Base-by-base conservation (phyloP, 768 basidiomycete species). In the Podaxis rugospora region DNA sequence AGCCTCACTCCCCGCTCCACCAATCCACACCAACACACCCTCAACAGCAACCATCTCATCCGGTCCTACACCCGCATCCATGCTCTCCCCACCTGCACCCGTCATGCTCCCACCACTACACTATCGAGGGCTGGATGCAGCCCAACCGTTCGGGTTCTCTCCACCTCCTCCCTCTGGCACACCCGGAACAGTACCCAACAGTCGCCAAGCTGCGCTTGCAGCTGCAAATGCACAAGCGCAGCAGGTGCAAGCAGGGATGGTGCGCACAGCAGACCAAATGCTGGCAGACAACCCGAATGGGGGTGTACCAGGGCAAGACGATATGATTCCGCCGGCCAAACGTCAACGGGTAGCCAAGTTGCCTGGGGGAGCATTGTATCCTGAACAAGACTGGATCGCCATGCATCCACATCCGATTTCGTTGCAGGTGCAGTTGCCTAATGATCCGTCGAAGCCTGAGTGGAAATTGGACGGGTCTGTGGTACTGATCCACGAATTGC, bases 361-460 rank as follows among this genome's bases (percentile, higher is more conserved):
- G 39, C 90, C 92, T 1, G 92, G 87, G 28, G 93, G 93, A 0
- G 85, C 86, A 57, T 74, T 89, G 59, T 97, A 95, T 72, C 83
- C 93, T 5, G 95, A 94, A 68, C 80, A 84, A 56, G 92, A 95
- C 71, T 98, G 95, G 95, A 85, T 93, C 65, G 80, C 80, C 51
- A 87, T 93, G 84, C 93, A 98, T 71, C 92, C 94, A 87, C 89
- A 95, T 66, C 90, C 96, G 11, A 92, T 98, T 67, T 88, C 89
- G 25, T 80, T 99, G 50, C 80, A 81, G 36, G 79, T 98, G 2
- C 93, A 95, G 70, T 78, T 99, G 64, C 95, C 96, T 1, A 80
- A 77, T 56, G 88, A 95, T 66, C 76, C 88, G 1, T 84, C 87
- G 36, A 94, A 92, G 70, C 89, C 95, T 0, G 95, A 96, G 73